A percentile compares a stretch with the other conserved stretches of the same genome.
Conservation (phyloP, 1,139 yeast species). For the Sugiyamaella sp. region DNA sequence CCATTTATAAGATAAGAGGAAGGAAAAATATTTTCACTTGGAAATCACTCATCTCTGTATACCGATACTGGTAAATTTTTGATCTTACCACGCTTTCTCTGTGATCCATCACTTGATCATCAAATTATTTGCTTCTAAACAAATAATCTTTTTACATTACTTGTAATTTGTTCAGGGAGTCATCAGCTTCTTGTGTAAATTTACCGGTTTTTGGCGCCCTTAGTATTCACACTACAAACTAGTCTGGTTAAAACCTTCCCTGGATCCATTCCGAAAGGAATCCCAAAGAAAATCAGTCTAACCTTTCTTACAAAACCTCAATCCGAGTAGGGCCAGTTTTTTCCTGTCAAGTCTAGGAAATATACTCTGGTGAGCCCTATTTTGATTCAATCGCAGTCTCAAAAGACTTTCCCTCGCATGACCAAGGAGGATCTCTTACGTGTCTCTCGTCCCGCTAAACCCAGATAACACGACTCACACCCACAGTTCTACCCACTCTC, state of each 20-base stretch:
- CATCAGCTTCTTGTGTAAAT: background rate
- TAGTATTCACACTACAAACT: background rate
- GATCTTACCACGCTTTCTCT: background rate
- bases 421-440: slow-evolving; percentile 45
- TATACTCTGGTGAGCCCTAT: slow-evolving; percentile 31
- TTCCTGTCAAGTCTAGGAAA: slow-evolving; percentile 36
- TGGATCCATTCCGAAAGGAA: slow-evolving; percentile 12
- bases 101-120: too few relatives aligned
- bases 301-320: background rate
- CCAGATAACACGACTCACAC: slow-evolving; percentile 45
- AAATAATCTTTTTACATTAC: background rate
- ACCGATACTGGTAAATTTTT: background rate
- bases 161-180: slow-evolving; percentile 1
- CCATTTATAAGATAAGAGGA: background rate
- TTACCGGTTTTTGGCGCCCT: background rate
- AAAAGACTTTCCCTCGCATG: slow-evolving; percentile 40
- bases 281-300: background rate
- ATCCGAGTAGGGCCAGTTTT: slow-evolving; percentile 33
- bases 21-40: background rate
- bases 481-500: slow-evolving; percentile 41
- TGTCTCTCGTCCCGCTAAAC: slow-evolving; percentile 47
- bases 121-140: background rate
- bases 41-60: background rate
- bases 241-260: background rate
- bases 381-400: slow-evolving; percentile 25